Base-by-base conservation (phyloP, 441 rosid species). In the Aquilaria agallochum region DNA sequence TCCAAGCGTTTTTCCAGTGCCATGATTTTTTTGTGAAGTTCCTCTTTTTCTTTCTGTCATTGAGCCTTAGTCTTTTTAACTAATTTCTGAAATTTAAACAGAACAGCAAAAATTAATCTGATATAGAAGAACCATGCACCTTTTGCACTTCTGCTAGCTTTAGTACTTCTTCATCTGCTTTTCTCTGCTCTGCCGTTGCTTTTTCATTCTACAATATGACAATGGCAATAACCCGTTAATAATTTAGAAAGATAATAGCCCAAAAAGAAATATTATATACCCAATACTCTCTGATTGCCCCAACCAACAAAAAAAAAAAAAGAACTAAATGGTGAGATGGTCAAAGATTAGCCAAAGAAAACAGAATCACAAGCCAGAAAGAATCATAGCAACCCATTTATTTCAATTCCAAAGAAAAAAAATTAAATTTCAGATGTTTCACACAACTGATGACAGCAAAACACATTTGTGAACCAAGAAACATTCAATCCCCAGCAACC, bases 121-220 rank as follows among this genome's bases (percentile, higher is more conserved):
- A 58, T 34, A 14, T 36, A 2, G 11, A 60, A 46, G 4, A 47
- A 59, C 52, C 55, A 45, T 27, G 59, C 12, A 80, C 88, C 90
- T 79, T 78, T 50, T 91, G 96, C 60, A 73, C 80, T 56, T 82
- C 80, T 10, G 85, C 96, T 63, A 89, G 56, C 71, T 65, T 85
- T 56, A 80, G 58, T 52, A 84, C 57, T 5, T 60, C 76, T 58
- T 75, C 76, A 65, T 87, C 77, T 1, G 84, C 87, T 77, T 80
- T 85, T 62, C 73, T 73, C 74, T 92, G 91, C 83, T 87, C 96
- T 80, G 70, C 45, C 64, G 74, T 74, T 55, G 92, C 91, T 55
- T 40, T 83, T 67, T 80, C 84, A 72, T 79, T 77, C 92, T 89
- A 58, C 50, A 73, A 65, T 33, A 61, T 56, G 6, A 57, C 5